phyloP scores from a whole-genome alignment of 75 land plant species.

The Chamaecyparis obtusa region DNA sequence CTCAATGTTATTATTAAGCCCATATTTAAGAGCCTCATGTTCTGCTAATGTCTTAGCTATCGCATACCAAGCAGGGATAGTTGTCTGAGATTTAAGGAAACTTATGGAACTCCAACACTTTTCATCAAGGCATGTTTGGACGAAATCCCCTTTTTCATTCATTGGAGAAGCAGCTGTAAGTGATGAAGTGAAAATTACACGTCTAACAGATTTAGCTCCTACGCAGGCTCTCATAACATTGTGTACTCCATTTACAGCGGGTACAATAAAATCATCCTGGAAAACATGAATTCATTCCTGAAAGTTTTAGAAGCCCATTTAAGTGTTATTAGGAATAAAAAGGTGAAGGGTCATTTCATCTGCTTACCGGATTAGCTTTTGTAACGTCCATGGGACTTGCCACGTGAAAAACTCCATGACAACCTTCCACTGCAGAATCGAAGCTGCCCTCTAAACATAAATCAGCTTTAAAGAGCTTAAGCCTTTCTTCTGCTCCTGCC shows the following conservation, averaged over 20 bases:
- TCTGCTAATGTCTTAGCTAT: not conserved
- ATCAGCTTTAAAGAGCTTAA: constrained; percentile 67
- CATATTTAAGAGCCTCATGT: not conserved
- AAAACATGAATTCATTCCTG: too few species aligned
- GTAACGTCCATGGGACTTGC: constrained; percentile 59
- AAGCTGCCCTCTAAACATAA: constrained; percentile 75
- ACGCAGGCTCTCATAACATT: too few species aligned
- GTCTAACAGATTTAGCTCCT: too few species aligned
- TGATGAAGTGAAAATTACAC: too few species aligned
- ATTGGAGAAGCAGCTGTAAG: too few species aligned
- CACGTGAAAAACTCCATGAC: constrained; percentile 79
- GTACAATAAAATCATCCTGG: constrained; percentile 17
- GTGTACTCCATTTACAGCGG: constrained; percentile 45
- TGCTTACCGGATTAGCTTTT: not conserved
- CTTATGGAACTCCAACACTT: not conserved
- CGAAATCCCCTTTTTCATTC: too few species aligned
- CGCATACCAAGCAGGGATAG: not conserved
- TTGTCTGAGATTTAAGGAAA: not conserved
- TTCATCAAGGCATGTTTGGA: too few species aligned
- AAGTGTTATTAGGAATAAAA: too few species aligned
- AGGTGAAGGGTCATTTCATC: not conserved
- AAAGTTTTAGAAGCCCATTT: too few species aligned
- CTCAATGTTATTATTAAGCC: not conserved
- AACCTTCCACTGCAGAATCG: constrained; percentile 72
- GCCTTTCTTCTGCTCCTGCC: constrained; percentile 69